Evolutionary conservation across 495 filamentous ascomycete genomes (phyloP).

Genomic region (Parathielavia hyrcaniae): DNA sequence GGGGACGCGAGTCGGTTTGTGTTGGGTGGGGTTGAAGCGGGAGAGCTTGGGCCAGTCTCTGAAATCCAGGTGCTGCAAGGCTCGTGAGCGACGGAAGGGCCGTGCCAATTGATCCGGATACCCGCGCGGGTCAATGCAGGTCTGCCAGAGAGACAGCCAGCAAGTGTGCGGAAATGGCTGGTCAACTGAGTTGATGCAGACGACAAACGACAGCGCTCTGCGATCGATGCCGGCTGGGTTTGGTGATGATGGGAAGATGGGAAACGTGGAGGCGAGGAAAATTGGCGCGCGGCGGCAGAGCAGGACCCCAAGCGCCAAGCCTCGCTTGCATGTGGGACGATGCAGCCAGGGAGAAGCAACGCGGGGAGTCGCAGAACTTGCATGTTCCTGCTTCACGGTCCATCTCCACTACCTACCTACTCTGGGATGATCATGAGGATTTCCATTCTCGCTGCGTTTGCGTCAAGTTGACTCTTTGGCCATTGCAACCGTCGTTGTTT

Average conservation of each 20-base stretch:
- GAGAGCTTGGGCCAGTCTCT: not conserved
- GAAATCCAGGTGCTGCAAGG: not conserved
- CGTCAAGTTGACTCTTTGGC: too few relatives aligned
- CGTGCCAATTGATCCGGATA: not conserved
- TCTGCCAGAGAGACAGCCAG: not conserved
- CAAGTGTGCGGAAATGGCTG: not conserved
- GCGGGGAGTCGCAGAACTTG: too few relatives aligned
- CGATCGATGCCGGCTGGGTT: not conserved
- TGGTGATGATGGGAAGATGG: constrained; percentile 1
- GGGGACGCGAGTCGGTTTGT: constrained; percentile 1
- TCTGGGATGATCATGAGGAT: too few relatives aligned
- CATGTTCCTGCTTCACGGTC: too few relatives aligned
- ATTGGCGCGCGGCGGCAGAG: not conserved
- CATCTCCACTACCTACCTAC: too few relatives aligned
- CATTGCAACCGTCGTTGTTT: too few relatives aligned
- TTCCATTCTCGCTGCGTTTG: too few relatives aligned
- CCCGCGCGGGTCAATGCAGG: not conserved
- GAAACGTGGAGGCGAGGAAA: not conserved
- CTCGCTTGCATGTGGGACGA: too few relatives aligned
- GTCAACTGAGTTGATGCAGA: not conserved
- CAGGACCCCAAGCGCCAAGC: not conserved
- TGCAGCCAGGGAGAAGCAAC: too few relatives aligned
- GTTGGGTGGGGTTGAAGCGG: constrained; percentile 2
- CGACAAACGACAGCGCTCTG: not conserved
- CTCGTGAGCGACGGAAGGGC: not conserved